phyloP scores from a whole-genome alignment of 2,329 filamentous ascomycete genomes.

The Golovinomyces cichoracearum region DNA sequence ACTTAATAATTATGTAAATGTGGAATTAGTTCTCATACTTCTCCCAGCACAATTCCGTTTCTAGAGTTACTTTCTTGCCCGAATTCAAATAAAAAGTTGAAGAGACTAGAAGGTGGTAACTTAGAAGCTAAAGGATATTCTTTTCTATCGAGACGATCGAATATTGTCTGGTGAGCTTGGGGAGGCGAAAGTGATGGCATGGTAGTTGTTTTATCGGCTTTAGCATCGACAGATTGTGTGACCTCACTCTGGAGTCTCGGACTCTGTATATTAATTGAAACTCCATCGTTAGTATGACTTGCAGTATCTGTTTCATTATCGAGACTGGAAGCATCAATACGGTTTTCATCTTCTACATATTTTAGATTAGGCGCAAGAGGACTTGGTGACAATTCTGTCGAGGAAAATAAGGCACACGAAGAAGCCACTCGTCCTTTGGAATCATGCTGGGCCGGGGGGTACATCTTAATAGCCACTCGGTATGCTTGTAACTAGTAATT shows the following conservation, averaged over 20 bases:
- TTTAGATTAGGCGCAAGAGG: conserved; percentile 9
- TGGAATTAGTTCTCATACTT: not conserved
- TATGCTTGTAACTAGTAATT: no score
- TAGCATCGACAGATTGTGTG: conserved; percentile 40
- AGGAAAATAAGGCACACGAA: conserved; percentile 3
- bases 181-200: conserved; percentile 45
- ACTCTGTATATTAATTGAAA: conserved; percentile 7
- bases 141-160: conserved; percentile 54
- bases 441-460: no score
- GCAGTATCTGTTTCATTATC: conserved; percentile 11
- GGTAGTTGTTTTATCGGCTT: conserved; percentile 68
- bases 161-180: conserved; percentile 37
- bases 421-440: conserved; percentile 6
- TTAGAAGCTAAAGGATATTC: conserved; percentile 69
- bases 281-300: conserved; percentile 11
- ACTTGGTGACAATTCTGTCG: conserved; percentile 8
- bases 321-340: conserved; percentile 7
- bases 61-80: conserved; percentile 7
- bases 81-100: conserved; percentile 49
- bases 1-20: no score
- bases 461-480: no score
- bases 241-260: conserved; percentile 23
- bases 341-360: conserved; percentile 6
- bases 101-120: conserved; percentile 55
- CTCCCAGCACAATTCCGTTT: not conserved